These are phyloP conservation scores for Asterochloris sp. DNA, from an alignment of 139 green algal genomes.

Conservation along the genomic window DNA sequence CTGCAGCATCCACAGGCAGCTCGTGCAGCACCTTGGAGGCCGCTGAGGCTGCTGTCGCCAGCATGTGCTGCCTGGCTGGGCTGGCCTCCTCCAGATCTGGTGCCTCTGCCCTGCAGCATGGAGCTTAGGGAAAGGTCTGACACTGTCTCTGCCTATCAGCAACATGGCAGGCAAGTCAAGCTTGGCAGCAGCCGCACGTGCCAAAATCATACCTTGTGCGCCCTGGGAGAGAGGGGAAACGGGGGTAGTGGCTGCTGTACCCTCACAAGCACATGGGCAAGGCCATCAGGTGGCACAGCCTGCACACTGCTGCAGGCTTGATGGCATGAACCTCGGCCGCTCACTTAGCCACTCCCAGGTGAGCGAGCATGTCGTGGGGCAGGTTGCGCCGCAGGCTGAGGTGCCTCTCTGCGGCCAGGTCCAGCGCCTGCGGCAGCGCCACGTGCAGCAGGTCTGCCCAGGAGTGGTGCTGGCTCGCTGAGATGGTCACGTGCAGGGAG, in stretches of 20 bases:
- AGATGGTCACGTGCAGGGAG: slow-evolving; percentile 78
- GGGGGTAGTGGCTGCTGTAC: too few species aligned
- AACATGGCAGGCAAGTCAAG: too few species aligned
- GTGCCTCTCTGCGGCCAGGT: slow-evolving; percentile 32
- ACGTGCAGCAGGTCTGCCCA: slow-evolving; percentile 60
- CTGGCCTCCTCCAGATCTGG: background rate
- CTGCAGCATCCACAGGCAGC: slow-evolving; percentile 28
- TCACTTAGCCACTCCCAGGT: slow-evolving; percentile 31
- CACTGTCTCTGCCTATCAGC: too few species aligned
- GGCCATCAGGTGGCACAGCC: too few species aligned
- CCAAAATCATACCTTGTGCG: too few species aligned
- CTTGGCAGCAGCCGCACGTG: too few species aligned
- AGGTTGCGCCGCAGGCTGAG: slow-evolving; percentile 33
- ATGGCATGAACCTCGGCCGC: background rate
- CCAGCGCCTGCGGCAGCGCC: slow-evolving; percentile 42
- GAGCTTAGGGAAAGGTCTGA: too few species aligned
- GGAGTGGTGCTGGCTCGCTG: slow-evolving; percentile 53
- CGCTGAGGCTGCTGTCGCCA: background rate
- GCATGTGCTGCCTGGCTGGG: too few species aligned
- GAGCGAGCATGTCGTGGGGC: slow-evolving; percentile 33
- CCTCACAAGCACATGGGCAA: too few species aligned
- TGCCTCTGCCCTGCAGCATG: background rate
- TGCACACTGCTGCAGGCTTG: background rate
- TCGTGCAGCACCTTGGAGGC: background rate
- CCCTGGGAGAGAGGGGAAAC: too few species aligned